Conservation (phyloP, 2,329 filamentous ascomycete genomes). For the Nannizzia gypsea region DNA sequence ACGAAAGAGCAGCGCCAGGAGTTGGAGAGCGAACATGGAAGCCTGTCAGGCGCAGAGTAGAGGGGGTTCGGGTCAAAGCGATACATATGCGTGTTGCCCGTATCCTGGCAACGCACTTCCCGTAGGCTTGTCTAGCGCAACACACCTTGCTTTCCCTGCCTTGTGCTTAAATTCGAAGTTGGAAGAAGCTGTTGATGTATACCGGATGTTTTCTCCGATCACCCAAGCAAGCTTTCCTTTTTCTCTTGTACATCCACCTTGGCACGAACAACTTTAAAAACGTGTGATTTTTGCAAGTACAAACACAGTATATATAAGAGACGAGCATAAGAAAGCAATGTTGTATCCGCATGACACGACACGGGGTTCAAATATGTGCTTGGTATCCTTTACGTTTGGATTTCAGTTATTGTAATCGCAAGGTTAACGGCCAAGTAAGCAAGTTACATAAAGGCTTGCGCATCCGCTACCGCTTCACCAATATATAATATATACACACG, state of each 20-base stretch:
- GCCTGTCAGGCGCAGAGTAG: not conserved
- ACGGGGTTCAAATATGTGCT: not conserved
- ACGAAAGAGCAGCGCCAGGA: not conserved
- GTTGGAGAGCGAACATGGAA: not conserved
- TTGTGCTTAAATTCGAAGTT: not conserved
- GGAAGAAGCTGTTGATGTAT: not conserved
- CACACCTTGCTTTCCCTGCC: not conserved
- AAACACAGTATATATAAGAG: not conserved
- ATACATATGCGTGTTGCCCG: not conserved
- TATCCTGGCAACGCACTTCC: not conserved
- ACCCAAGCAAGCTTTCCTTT: not conserved
- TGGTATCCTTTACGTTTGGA: not conserved
- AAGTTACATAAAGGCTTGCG: not conserved
- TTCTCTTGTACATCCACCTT: not conserved
- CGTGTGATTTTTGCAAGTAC: not conserved
- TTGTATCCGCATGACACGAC: not conserved
- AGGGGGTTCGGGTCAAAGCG: not conserved
- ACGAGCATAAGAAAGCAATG: not conserved
- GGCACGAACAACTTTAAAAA: slow-evolving; percentile 2
- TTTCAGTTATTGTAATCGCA: not conserved
- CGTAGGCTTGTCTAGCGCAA: not conserved
- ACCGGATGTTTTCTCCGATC: slow-evolving; percentile 3
- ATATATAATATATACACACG: not conserved
- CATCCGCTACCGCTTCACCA: not conserved
- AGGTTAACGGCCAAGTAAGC: not conserved